Evolutionary conservation across 2,329 filamentous ascomycete genomes (phyloP).

Genomic region (Esteya vermicola): DNA sequence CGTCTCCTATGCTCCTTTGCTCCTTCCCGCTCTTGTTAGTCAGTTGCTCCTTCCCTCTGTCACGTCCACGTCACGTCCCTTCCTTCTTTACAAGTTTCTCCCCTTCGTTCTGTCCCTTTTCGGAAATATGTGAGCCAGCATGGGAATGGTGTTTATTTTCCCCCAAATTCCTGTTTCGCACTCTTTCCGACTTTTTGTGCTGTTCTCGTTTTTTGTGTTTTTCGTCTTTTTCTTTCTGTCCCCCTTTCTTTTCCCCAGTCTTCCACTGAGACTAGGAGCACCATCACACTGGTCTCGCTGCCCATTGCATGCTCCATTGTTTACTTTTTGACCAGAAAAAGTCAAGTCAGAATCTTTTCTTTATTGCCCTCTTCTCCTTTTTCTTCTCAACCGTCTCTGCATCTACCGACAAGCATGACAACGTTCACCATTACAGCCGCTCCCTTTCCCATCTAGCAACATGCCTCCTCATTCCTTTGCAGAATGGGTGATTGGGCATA

Average conservation of each 20-base stretch:
- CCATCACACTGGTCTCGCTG: neutral
- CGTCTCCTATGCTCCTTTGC: neutral
- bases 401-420: conserved; percentile 17
- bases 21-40: too few species aligned
- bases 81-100: neutral
- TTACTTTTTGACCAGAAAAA: neutral
- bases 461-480: conserved; percentile 25
- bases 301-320: neutral
- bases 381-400: neutral
- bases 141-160: neutral
- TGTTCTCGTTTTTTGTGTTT: neutral
- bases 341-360: neutral
- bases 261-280: too few species aligned
- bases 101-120: neutral
- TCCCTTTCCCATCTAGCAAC: neutral
- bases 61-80: neutral
- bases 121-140: neutral
- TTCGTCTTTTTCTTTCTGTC: neutral
- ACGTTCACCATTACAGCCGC: too few species aligned
- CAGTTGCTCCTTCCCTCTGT: neutral
- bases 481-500: conserved; percentile 26
- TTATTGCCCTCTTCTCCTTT: neutral
- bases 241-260: neutral
- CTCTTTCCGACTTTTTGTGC: too few species aligned
- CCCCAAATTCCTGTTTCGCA: too few species aligned